Evolutionary conservation across 345 rosid genomes (phyloP).

Genomic region (Brassica rapa): DNA sequence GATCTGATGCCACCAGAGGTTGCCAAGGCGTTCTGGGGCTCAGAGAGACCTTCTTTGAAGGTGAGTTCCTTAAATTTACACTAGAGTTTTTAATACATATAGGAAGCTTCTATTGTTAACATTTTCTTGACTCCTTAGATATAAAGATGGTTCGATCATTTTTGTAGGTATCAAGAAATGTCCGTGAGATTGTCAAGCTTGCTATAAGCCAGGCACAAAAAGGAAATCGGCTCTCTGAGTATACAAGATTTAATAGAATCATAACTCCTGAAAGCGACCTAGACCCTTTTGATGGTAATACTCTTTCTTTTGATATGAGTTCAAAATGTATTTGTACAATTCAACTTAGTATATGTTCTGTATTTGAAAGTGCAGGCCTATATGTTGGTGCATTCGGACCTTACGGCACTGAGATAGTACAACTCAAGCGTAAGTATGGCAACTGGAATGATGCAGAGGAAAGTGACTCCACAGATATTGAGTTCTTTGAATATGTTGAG

Average conservation of each 20-base stretch:
- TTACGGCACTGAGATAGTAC: constrained; percentile 90
- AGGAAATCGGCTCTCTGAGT: constrained; percentile 63
- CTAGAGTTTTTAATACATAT: no score
- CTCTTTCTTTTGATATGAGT: constrained; percentile 17
- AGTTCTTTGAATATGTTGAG: constrained; percentile 92
- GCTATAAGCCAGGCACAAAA: constrained; percentile 78
- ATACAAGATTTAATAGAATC: constrained; percentile 75
- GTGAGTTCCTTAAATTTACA: constrained; percentile 40
- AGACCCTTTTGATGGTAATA: constrained; percentile 85
- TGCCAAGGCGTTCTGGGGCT: constrained; percentile 80
- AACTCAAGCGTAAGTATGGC: constrained; percentile 85
- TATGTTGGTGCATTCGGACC: constrained; percentile 98
- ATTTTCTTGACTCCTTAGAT: no score
- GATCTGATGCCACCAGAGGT: constrained; percentile 94
- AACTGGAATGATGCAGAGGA: constrained; percentile 67
- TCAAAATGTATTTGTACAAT: neutral
- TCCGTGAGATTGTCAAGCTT: constrained; percentile 83
- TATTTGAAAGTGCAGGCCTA: constrained; percentile 58
- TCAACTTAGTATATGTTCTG: constrained; percentile 22
- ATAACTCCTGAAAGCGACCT: constrained; percentile 57
- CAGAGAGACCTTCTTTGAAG: constrained; percentile 79
- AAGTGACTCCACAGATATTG: constrained; percentile 60
- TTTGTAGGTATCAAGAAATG: constrained; percentile 70
- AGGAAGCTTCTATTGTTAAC: no score
- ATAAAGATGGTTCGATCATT: neutral